Evolutionary conservation across 31 red algal genomes (phyloP), one percentile per base, ranked within the genome.

Genomic region (Asparagopsis taxiformis): DNA sequence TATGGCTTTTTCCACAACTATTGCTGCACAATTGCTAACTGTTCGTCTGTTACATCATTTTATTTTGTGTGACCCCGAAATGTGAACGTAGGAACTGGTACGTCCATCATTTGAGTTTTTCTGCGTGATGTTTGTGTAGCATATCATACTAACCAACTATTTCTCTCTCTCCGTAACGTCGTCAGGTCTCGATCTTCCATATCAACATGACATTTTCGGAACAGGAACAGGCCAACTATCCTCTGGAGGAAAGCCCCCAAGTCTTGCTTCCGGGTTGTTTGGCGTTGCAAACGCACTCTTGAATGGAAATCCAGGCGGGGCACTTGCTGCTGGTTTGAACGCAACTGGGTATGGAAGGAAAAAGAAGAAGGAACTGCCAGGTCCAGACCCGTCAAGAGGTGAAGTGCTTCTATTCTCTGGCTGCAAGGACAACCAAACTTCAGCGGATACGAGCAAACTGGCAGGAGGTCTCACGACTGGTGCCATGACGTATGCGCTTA

Each of bases 371-470:
- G 50, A 41, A 26, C 55, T 19, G 1, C 84, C 34, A 24, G 66
- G 75, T 10, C 73, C 84, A 10, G 75, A 88, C 31, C 84, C 84
- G 17, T 64, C 68, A 22, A 63, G 59, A 3, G 86, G 86, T 13
- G 86, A 90, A 59, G 86, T 81, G 1, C 28, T 90, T n/a, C 55
- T 78, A 3, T 90, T 90, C 72, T 57, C 75, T 23, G 86, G 72
- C n/a, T 90, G 86, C 25, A 80, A 74, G 62, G 86, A 90, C 59
- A 72, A 80, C 25, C 65, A 80, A 46, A 90, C 86, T 7, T 62
- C 75, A 8, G 86, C 86, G 7, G 86, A 90, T 44, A 90, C 86
- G 16, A 61, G 54, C 51, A 74, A 67, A 65, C 53, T 78, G 69
- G 52, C 60, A 3, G 76, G 76, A 30, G 86, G 86, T 15, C 57